Base-by-base conservation (phyloP, 495 filamentous ascomycete species). In the Diplogelasinospora grovesii region DNA sequence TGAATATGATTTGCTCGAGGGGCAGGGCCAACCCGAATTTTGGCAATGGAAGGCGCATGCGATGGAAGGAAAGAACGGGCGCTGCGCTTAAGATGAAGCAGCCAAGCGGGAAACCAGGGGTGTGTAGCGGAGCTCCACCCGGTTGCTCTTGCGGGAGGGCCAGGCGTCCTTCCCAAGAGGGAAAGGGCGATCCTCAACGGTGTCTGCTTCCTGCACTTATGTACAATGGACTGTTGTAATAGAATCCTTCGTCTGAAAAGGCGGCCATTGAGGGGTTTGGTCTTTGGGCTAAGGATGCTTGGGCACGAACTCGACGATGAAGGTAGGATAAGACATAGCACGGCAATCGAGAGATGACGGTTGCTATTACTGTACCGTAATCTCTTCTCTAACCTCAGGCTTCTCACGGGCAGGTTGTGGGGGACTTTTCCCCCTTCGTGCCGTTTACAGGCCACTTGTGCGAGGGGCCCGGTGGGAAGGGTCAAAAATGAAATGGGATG, bases 41-140 rank as follows among this genome's bases (percentile, higher is more conserved):
- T 15, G 23, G 23, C 14, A 8, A 8, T 26, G 41, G 23, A 22
- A 30, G 28, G 23, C 15, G 13, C 31, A 22, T n/a, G 11, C 18
- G 19, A 28, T 35, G 16, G 43, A 36, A 23, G 26, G 22, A 30
- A 25, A 24, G 8, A 27, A 35, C 53, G 42, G n/a, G 27, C 49
- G 36, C 49, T 56, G 53, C 53, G 49, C 53, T 53, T 53, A 45
- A 38, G 43, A 43, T 26, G 43, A 41, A 39, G 32, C 36, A 49
- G 49, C 43, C 49, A 45, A 49, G 47, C 36, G 35, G 49, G 35
- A 43, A 31, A 33, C 14, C 18, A 19, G 30, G 21, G 8, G 20
- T 36, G 35, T 28, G 28, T 26, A 38, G 20, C 16, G 20, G 25
- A 25, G 26, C 10, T 26, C 41, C 41, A 33, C 33, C 19, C 20